phyloP scores from a whole-genome alignment of 345 rosid genomes.

The Gossypium mustelinum region DNA sequence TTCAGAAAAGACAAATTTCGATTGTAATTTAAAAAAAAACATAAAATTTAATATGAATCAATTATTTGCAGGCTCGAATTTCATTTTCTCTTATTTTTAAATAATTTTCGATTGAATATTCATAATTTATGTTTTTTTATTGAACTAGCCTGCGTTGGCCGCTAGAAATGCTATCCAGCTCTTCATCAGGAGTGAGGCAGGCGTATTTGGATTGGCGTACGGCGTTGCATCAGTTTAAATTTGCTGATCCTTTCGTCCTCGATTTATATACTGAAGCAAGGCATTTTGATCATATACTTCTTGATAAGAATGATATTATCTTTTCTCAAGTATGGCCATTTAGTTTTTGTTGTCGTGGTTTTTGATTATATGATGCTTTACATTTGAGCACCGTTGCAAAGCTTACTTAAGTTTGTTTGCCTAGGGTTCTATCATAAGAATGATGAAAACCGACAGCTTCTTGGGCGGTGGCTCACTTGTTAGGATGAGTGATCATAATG shows the following conservation, averaged over 20 bases:
- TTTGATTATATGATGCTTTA: not conserved
- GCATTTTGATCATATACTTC: conserved; percentile 31
- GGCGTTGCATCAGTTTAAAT: conserved; percentile 47
- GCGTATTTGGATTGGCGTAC: conserved; percentile 43
- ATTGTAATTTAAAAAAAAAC: too few species aligned
- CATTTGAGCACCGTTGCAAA: not conserved
- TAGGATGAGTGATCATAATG: conserved; percentile 40
- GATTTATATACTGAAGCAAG: conserved; percentile 21
- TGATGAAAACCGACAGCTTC: conserved; percentile 22
- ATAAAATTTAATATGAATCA: not conserved
- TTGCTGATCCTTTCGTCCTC: conserved; percentile 40
- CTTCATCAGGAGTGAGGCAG: conserved; percentile 37
- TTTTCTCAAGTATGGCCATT: conserved; percentile 42
- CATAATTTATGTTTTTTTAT: not conserved
- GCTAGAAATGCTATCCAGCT: conserved; percentile 16
- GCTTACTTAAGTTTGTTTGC: conserved; percentile 2
- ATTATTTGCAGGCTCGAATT: not conserved
- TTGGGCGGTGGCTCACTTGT: conserved; percentile 19
- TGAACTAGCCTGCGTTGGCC: conserved; percentile 51
- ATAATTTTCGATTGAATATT: not conserved
- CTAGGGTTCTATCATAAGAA: conserved; percentile 42
- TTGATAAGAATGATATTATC: conserved; percentile 35
- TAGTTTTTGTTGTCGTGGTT: not conserved
- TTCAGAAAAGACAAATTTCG: not conserved
- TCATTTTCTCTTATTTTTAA: not conserved